Base-by-base conservation (phyloP, 768 basidiomycete species). In the Pisolithus sp. region DNA sequence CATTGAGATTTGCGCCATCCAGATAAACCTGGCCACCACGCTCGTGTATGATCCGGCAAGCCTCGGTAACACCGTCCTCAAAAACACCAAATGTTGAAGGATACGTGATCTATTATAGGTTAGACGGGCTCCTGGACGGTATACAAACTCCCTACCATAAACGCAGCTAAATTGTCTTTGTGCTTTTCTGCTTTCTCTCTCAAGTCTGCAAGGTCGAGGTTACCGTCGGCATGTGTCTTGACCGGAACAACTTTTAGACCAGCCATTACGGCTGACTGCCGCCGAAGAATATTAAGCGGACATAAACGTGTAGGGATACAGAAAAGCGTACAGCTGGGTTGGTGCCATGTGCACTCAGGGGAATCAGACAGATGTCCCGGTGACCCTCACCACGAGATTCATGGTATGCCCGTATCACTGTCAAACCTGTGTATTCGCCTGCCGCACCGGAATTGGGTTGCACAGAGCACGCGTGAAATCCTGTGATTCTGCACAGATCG, bases 391-490 rank as follows among this genome's bases (percentile, higher is more conserved):
- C 89, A 20, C 85, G 83, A 49, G 91, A 89, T 64, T 88, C 86
- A 62, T 97, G 93, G 69, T 93, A 99, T 9, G 94, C 94, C 45
- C 86, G 82, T 62, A 99, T 97, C 54, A 97, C 86, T 48, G 81
- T 85, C 20, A 99, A 79, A n/a, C 96, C 96, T 30, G 96, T 81
- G 61, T 94, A 99, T 72, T 99, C 96, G 24, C 96, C 96, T 54
- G 93, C 91, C 17, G 96, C 96, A 41, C 96, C 96, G 13, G 96
- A 98, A 70, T 99, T 99, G 34, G 96, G 96, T 66, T 99, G 96
- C n/a, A 99, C 78, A 1, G 92, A 94, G 54, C 93, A 92, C 18
- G 93, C 83, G 57, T 91, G 80, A 73, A 97, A 96, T n/a, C 96
- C 96, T 12, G 96, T 98, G 53, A 98, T 90, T 62, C 79, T 86